Evolutionary conservation across 2,329 filamentous ascomycete genomes (phyloP).

Genomic region (Fusarium equiseti): DNA sequence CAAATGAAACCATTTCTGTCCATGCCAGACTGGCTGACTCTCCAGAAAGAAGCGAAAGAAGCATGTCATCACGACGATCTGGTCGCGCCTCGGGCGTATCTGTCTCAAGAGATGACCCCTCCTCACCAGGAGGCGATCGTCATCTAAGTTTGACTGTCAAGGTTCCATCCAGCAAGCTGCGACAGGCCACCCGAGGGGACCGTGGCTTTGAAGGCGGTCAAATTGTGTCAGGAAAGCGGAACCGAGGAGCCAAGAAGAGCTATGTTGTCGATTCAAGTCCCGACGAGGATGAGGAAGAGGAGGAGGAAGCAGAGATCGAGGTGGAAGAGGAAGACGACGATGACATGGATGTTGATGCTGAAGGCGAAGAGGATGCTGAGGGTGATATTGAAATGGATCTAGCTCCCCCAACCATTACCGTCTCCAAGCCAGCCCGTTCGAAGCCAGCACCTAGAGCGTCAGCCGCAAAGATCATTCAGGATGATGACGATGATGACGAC

Average conservation of each 20-base stretch:
- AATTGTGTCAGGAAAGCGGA: conserved; percentile 64
- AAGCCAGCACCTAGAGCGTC: conserved; percentile 53
- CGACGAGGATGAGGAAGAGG: conserved; percentile 60
- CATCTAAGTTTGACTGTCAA: conserved; percentile 63
- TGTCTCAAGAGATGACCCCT: conserved; percentile 60
- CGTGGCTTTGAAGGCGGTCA: conserved; percentile 59
- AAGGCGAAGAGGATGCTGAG: conserved; percentile 60
- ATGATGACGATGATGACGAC: conserved; percentile 63
- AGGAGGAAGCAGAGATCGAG: conserved; percentile 53
- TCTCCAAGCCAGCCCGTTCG: conserved; percentile 59
- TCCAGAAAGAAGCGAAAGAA: conserved; percentile 53
- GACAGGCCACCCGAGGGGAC: conserved; percentile 61
- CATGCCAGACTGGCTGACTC: conserved; percentile 58
- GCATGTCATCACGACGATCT: conserved; percentile 66
- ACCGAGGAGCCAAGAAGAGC: conserved; percentile 68
- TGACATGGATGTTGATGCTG: conserved; percentile 57
- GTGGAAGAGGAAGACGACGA: conserved; percentile 59
- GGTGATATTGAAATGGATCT: conserved; percentile 61
- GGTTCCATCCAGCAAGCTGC: conserved; percentile 63
- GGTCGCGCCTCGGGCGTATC: conserved; percentile 60
- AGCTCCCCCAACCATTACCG: conserved; percentile 59
- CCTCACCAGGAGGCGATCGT: conserved; percentile 61
- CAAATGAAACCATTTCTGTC: conserved; percentile 58
- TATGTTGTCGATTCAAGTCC: conserved; percentile 69
- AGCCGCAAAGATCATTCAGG: conserved; percentile 52